A percentile compares a stretch with the other conserved stretches of the same genome.
Conservation (phyloP, 371 early-diverging fungal species). For the Parasitella parasitica region DNA sequence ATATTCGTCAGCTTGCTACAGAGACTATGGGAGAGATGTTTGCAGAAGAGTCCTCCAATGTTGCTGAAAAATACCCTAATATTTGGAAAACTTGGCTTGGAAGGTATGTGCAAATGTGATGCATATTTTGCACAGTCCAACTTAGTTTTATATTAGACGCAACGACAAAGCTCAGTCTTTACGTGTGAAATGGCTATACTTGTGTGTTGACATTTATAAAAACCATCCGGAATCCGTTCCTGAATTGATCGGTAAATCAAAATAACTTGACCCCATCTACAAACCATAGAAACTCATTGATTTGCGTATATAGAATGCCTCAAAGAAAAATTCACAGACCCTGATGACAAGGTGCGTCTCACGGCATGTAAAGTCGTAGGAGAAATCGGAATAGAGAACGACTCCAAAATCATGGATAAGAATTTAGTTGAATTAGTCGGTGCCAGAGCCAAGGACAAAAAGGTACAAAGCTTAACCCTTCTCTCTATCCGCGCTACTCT, state of each 20-base stretch:
- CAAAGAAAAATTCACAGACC: constrained; percentile 79
- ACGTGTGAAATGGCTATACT: constrained; percentile 78
- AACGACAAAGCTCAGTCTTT: constrained; percentile 74
- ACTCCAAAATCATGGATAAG: constrained; percentile 55
- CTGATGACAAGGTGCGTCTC: constrained; percentile 91
- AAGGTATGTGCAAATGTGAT: constrained; percentile 42
- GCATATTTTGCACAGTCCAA: too few species aligned
- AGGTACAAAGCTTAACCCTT: constrained; percentile 38
- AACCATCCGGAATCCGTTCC: constrained; percentile 65
- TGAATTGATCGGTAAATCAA: constrained; percentile 65
- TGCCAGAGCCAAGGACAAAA: constrained; percentile 87
- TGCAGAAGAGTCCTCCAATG: constrained; percentile 65
- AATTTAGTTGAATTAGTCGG: constrained; percentile 65
- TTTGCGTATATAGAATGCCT: constrained; percentile 48
- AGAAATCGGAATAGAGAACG: constrained; percentile 53
- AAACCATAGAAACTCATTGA: neutral
- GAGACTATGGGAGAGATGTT: constrained; percentile 86
- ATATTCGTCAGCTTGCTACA: constrained; percentile 78
- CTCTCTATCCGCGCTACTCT: neutral
- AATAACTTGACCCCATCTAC: neutral
- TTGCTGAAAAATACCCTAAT: constrained; percentile 74
- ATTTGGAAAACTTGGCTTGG: constrained; percentile 89
- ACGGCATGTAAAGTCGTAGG: constrained; percentile 71
- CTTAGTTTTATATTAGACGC: constrained; percentile 41
- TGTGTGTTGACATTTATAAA: constrained; percentile 59